Conservation (phyloP, 441 rosid species). For the Rhodomyrtus psidioides region DNA sequence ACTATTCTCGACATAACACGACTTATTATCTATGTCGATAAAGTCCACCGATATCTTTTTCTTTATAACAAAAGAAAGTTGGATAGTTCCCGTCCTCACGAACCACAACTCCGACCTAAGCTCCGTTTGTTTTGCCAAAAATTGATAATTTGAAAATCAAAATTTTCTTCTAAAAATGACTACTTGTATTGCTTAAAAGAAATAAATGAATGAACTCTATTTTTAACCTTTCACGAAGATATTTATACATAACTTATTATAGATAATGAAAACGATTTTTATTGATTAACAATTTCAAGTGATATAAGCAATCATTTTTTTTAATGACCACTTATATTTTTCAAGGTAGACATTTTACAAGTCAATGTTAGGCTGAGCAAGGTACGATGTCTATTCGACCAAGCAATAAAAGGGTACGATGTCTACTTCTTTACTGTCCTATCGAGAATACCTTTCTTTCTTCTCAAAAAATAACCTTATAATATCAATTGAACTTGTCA, state of each 20-base stretch:
- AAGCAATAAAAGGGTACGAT: fast-evolving
- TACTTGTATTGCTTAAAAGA: too few species aligned
- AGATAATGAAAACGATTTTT: too few species aligned
- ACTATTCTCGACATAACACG: not conserved
- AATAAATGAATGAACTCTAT: too few species aligned
- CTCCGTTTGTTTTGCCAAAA: too few species aligned
- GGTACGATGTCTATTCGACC: not conserved
- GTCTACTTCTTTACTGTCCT: not conserved
- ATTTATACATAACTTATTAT: too few species aligned
- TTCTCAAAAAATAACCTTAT: not conserved
- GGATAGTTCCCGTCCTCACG: not conserved
- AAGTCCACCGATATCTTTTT: not conserved
- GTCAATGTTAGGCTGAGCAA: not conserved
- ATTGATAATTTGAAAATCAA: too few species aligned
- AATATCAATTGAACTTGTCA: not conserved
- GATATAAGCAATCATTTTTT: too few species aligned
- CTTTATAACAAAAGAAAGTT: fast-evolving
- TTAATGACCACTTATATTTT: too few species aligned
- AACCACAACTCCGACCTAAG: not conserved
- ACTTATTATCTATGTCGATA: not conserved
- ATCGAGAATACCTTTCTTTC: not conserved
- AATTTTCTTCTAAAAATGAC: too few species aligned
- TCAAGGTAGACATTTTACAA: not conserved
- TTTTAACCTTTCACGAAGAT: too few species aligned
- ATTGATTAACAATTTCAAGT: too few species aligned